A percentile compares a stretch with the other conserved stretches of the same genome.
Evolutionary conservation across 441 rosid species (phyloP).

Genomic region (Syzygium syzygioides): DNA sequence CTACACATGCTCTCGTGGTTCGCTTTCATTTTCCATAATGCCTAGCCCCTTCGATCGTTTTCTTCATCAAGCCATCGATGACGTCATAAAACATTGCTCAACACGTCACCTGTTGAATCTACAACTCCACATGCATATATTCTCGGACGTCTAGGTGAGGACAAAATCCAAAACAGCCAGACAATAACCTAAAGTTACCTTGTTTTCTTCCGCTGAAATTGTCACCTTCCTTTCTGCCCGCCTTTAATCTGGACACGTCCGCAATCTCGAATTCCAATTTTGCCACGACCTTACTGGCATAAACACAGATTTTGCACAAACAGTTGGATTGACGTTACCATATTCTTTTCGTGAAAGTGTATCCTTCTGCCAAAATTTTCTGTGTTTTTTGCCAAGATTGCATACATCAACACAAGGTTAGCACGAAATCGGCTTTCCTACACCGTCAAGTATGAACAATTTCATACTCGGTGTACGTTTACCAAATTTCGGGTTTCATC

Average conservation of each 20-base stretch:
- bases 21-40: background rate
- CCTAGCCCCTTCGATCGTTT: background rate
- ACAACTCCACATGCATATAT: background rate
- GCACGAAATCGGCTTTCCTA: rapidly evolving
- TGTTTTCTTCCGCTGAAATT: background rate
- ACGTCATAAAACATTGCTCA: background rate
- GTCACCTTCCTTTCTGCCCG: background rate
- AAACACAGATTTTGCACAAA: background rate
- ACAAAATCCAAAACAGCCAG: background rate
- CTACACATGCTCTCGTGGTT: background rate
- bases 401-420: background rate
- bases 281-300: background rate
- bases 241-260: background rate
- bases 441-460: background rate
- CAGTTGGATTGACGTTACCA: background rate
- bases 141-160: background rate
- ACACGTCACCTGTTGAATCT: background rate
- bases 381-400: background rate
- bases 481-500: background rate
- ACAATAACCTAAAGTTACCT: background rate
- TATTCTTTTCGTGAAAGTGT: background rate
- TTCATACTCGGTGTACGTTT: background rate
- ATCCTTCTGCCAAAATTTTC: background rate
- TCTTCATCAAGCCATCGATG: background rate
- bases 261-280: background rate